Conservation (phyloP, 495 filamentous ascomycete genomes). For the Daldinia childiae region DNA sequence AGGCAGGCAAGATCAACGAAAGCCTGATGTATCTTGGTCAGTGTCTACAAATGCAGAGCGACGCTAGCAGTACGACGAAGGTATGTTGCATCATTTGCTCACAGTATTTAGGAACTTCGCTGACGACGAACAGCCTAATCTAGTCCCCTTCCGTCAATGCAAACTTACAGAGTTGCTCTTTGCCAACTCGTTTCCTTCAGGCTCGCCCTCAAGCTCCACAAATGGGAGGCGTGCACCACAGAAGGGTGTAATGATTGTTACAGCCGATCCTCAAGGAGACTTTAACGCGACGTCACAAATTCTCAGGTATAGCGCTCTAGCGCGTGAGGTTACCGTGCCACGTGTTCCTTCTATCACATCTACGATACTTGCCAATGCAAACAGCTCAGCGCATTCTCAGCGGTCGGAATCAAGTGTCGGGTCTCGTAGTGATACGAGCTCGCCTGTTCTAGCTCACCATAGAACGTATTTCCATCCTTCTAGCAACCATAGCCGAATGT, state of each 20-base stretch:
- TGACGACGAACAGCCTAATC: constrained; percentile 64
- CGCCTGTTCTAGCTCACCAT: constrained; percentile 45
- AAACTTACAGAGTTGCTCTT: constrained; percentile 97
- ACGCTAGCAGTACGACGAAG: constrained; percentile 76
- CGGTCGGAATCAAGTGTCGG: constrained; percentile 43
- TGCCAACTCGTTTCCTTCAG: constrained; percentile 88
- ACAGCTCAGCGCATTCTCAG: constrained; percentile 60
- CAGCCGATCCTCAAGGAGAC: constrained; percentile 91
- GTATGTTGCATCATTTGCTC: constrained; percentile 53
- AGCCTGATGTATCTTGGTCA: constrained; percentile 98
- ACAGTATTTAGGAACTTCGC: not conserved
- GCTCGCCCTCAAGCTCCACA: constrained; percentile 58
- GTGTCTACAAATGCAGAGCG: constrained; percentile 94
- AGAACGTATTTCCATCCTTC: constrained; percentile 53
- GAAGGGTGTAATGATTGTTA: constrained; percentile 95
- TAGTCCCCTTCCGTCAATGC: constrained; percentile 94
- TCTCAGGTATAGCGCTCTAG: constrained; percentile 91
- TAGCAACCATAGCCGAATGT: constrained; percentile 47
- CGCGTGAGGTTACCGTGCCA: constrained; percentile 91
- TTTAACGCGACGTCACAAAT: constrained; percentile 98
- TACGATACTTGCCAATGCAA: constrained; percentile 52
- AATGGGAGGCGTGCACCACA: constrained; percentile 67
- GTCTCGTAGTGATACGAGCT: constrained; percentile 49
- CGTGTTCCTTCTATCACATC: constrained; percentile 78
- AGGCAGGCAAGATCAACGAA: constrained; percentile 98